Evolutionary conservation across 768 basidiomycete species (phyloP).

Genomic region (Russula earlei): DNA sequence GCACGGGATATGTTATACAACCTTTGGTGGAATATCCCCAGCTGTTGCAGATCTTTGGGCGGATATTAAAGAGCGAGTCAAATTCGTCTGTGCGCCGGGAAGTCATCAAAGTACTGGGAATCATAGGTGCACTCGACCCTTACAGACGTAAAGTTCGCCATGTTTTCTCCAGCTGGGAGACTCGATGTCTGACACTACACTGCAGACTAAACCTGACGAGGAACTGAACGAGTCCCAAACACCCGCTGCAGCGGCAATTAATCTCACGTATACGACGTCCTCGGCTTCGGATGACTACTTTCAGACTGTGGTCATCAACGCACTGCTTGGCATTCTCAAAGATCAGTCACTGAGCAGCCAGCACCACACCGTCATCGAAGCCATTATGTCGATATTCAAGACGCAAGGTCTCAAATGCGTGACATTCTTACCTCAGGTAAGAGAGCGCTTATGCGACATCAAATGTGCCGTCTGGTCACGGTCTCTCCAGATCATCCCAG

Average conservation of each 20-base stretch:
- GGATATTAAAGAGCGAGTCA: slow-evolving; percentile 77
- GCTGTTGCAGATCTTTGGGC: slow-evolving; percentile 73
- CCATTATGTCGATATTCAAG: slow-evolving; percentile 98
- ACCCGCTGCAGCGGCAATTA: slow-evolving; percentile 54
- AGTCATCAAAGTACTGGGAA: slow-evolving; percentile 90
- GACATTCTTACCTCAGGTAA: slow-evolving; percentile 85
- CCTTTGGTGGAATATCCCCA: slow-evolving; percentile 89
- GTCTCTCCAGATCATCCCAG: slow-evolving; percentile 72
- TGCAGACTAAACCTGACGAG: slow-evolving; percentile 51
- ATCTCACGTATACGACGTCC: slow-evolving; percentile 50
- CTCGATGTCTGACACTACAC: background rate
- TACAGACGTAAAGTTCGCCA: slow-evolving; percentile 78
- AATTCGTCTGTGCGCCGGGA: slow-evolving; percentile 68
- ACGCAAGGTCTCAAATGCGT: slow-evolving; percentile 96
- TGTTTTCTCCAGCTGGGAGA: background rate
- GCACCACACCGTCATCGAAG: slow-evolving; percentile 92
- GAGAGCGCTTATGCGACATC: background rate
- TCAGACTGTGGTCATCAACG: slow-evolving; percentile 88
- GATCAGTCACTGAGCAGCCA: slow-evolving; percentile 80
- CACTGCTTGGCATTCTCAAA: slow-evolving; percentile 77
- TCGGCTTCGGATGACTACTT: slow-evolving; percentile 89
- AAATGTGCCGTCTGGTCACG: background rate
- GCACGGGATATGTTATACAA: slow-evolving; percentile 88
- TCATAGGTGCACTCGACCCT: slow-evolving; percentile 92
- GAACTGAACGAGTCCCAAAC: slow-evolving; percentile 43